phyloP scores from a whole-genome alignment of 768 basidiomycete genomes.

The Inosperma sp. region DNA sequence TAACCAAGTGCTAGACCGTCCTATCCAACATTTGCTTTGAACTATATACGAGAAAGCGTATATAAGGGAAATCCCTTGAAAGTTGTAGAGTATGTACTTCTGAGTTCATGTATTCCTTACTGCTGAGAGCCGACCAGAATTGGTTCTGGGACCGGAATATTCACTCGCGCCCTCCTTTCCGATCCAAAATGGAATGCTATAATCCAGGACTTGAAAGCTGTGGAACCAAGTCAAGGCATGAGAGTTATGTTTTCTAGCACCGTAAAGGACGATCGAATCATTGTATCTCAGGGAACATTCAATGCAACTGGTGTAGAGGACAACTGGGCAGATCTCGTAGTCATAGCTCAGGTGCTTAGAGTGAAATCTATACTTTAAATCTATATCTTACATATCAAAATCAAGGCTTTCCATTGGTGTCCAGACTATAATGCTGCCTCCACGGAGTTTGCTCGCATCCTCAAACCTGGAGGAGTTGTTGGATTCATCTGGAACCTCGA shows the following conservation, averaged over 20 bases:
- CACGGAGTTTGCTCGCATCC: constrained; percentile 71
- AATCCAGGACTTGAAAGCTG: constrained; percentile 54
- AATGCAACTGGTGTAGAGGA: constrained; percentile 55
- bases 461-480: constrained; percentile 69
- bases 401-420: constrained; percentile 91
- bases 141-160: constrained; percentile 85
- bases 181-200: constrained; percentile 50
- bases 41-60: constrained; percentile 52
- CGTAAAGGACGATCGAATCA: constrained; percentile 49
- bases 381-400: constrained; percentile 11
- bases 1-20: constrained; percentile 68
- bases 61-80: constrained; percentile 42
- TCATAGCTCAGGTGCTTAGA: constrained; percentile 66
- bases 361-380: constrained; percentile 8
- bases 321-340: constrained; percentile 72
- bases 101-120: background rate
- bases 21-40: constrained; percentile 63
- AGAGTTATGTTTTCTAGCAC: constrained; percentile 60
- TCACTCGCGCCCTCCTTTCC: constrained; percentile 74
- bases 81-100: constrained; percentile 59
- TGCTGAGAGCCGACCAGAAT: constrained; percentile 42
- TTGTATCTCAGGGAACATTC: constrained; percentile 64
- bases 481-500: constrained; percentile 91
- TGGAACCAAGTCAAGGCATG: constrained; percentile 91
- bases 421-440: constrained; percentile 70